Evolutionary conservation across 441 rosid species (phyloP).

Genomic region (Adansonia gregorii): DNA sequence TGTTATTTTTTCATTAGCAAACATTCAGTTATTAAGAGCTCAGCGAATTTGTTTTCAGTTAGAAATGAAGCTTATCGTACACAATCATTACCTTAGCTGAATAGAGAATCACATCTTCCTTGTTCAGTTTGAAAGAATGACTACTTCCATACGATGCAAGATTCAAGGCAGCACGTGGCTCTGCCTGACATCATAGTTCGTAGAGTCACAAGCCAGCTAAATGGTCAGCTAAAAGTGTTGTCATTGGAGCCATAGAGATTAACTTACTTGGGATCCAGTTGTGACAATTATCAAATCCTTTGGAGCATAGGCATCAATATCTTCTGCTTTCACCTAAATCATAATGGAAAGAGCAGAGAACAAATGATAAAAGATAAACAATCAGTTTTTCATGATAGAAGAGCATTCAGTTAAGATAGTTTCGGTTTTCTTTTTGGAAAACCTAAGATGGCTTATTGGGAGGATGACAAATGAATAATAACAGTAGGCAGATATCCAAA

Average conservation of each 20-base stretch:
- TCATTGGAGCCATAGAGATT: constrained; percentile 26
- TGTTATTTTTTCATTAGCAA: background rate
- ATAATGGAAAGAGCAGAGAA: constrained; percentile 15
- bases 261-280: constrained; percentile 94
- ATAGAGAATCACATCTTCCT: constrained; percentile 84
- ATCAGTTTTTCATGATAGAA: background rate
- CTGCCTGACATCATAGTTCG: constrained; percentile 74
- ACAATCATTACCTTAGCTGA: constrained; percentile 78
- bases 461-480: background rate
- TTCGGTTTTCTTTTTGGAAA: background rate
- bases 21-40: constrained; percentile 3
- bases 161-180: constrained; percentile 95
- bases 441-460: constrained; percentile 7
- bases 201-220: constrained; percentile 37
- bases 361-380: constrained; percentile 17
- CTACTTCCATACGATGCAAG: constrained; percentile 95
- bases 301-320: constrained; percentile 91
- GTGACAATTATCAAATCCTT: constrained; percentile 93
- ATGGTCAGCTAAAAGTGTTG: constrained; percentile 13
- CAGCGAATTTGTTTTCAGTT: background rate
- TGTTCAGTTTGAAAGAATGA: constrained; percentile 77
- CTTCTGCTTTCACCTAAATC: constrained; percentile 84
- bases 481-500: background rate
- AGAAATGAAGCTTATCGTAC: background rate
- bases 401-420: background rate